Percentiles rank a stretch among this genome's conserved stretches.
phyloP scores from a whole-genome alignment of 192 early-diverging fungal genomes.

The Polychytrium aggregatum region DNA sequence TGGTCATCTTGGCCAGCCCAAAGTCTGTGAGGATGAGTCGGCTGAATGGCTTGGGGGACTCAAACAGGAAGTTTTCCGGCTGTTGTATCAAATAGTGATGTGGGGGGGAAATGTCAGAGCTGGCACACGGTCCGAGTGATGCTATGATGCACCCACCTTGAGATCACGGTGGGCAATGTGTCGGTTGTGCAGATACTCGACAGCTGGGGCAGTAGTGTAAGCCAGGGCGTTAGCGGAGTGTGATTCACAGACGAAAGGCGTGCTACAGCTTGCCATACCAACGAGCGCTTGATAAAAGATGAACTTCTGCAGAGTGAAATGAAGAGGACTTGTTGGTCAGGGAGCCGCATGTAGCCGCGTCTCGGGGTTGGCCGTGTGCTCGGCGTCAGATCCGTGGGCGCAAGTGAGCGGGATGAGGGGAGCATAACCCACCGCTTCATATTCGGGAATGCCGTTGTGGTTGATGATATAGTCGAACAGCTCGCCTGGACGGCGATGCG shows the following conservation, averaged over 20 bases:
- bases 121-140: no score
- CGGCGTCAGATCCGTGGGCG: no score
- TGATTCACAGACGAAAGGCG: no score
- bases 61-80: conserved; percentile 16
- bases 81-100: conserved; percentile 2
- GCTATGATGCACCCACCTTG: no score
- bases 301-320: conserved; percentile 10
- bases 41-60: conserved; percentile 2
- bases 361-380: no score
- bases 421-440: conserved; percentile 5
- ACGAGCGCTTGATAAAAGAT: conserved; percentile 48
- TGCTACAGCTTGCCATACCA: no score
- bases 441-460: conserved; percentile 2
- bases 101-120: no score
- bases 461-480: conserved; percentile 13
- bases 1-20: conserved; percentile 14
- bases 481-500: background rate
- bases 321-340: no score
- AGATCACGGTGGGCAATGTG: conserved; percentile 82
- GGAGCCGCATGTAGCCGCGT: no score
- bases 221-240: no score
- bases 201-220: no score
- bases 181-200: conserved; percentile 73
- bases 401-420: no score
- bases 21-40: conserved; percentile 10